Base-by-base conservation (phyloP, 768 basidiomycete genomes). In the Calocybe gangraenosa region DNA sequence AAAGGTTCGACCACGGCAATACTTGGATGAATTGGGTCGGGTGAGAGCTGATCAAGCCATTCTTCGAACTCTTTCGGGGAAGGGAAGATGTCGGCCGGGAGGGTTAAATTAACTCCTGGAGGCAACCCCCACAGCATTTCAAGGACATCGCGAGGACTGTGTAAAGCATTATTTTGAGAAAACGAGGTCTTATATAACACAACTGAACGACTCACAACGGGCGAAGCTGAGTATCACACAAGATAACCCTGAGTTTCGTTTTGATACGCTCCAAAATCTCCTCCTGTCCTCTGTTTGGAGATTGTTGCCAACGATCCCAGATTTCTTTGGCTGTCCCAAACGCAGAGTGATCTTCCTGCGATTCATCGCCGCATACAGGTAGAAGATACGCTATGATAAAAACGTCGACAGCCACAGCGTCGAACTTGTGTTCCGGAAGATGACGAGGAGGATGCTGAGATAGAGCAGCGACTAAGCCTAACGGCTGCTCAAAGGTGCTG, bases 1-100 rank as follows among this genome's bases (percentile, higher is more conserved):
- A 82, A 70, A 1, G 78, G 70, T 23, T 87, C 75, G 18, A 82
- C 49, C 17, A 89, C 67, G 0, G 77, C 81, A 18, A 87, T 61
- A 54, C 80, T 81, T 3, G 76, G 54, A 41, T 81, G 70, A 28
- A 69, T 62, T 1, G 78, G 67, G 13, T 71, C 68, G 0, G 73
- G 60, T 1, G 76, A 67, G 22, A 87, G 63, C 2, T 49, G 53
- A 14, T 63, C 52, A 2, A 82, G 69, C 63, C 79, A 69, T 1
- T 56, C 51, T 19, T 81, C 73, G 14, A 84, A 62, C 43, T 71
- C 70, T 0, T 60, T 54, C 7, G 59, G 53, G 6, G 74, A 62
- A 0, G 81, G 84, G 51, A 86, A 72, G 31, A 85, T 63, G 28
- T 81, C 80, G 8, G 48, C 42, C 3, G 80, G 53, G 14, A 76